These are phyloP conservation scores for Dothistroma pini DNA, from an alignment of 2,329 filamentous ascomycete genomes.

Conservation along the genomic window DNA sequence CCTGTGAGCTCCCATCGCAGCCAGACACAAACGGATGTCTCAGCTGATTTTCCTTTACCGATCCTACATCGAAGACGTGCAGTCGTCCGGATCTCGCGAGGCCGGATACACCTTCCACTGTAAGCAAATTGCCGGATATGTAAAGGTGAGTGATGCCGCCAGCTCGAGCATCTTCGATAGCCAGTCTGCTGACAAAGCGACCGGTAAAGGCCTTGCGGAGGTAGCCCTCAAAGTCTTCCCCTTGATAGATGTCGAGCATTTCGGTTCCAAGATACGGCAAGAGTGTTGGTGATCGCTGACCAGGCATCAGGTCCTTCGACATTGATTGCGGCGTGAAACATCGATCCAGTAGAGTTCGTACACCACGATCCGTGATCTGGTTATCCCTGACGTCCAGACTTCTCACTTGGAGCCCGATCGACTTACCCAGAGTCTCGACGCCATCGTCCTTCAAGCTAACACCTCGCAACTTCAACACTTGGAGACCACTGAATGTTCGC, in stretches of 20 bases:
- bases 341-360: constrained; percentile 49
- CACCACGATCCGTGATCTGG: constrained; percentile 53
- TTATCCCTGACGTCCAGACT: constrained; percentile 58
- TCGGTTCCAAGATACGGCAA: constrained; percentile 39
- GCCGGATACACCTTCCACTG: constrained; percentile 53
- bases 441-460: constrained; percentile 54
- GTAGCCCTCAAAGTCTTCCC: constrained; percentile 51
- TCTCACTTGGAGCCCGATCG: constrained; percentile 51
- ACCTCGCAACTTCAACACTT: constrained; percentile 55
- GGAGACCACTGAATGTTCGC: constrained; percentile 47
- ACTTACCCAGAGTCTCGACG: constrained; percentile 49
- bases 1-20: constrained; percentile 18
- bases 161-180: constrained; percentile 54
- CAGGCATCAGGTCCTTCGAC: neutral
- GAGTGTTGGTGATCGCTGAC: constrained; percentile 27
- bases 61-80: constrained; percentile 55
- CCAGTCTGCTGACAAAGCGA: constrained; percentile 50
- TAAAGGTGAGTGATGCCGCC: constrained; percentile 59
- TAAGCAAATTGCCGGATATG: constrained; percentile 54
- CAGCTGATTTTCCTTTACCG: constrained; percentile 33
- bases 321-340: constrained; percentile 40
- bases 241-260: constrained; percentile 40
- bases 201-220: constrained; percentile 48
- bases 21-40: constrained; percentile 28
- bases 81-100: constrained; percentile 51